A percentile compares a stretch with the other conserved stretches of the same genome.
Evolutionary conservation across 2,329 filamentous ascomycete genomes (phyloP).

Genomic region (Exophiala viscosa): DNA sequence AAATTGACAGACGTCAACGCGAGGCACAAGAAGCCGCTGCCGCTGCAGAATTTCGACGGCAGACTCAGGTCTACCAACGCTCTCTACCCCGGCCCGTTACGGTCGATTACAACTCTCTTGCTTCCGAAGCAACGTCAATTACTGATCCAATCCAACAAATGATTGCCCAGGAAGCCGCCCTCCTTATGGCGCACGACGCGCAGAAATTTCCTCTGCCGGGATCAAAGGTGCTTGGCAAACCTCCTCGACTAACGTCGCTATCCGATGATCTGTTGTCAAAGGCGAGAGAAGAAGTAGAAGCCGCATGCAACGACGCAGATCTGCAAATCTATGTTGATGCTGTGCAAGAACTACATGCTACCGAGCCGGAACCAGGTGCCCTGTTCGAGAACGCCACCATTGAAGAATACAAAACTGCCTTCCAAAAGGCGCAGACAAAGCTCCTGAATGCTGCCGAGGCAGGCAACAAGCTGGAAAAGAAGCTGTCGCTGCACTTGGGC

Average conservation of each 20-base stretch:
- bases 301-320: slow-evolving; percentile 57
- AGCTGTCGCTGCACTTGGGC: slow-evolving; percentile 78
- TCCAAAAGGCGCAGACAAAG: slow-evolving; percentile 69
- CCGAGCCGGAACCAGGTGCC: slow-evolving; percentile 47
- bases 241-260: slow-evolving; percentile 59
- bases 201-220: slow-evolving; percentile 68
- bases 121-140: slow-evolving; percentile 60
- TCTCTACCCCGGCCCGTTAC: slow-evolving; percentile 71
- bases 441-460: slow-evolving; percentile 72
- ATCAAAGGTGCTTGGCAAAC: slow-evolving; percentile 60
- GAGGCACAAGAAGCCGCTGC: slow-evolving; percentile 61
- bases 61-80: slow-evolving; percentile 88
- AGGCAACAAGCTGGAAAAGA: slow-evolving; percentile 88
- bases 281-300: slow-evolving; percentile 71
- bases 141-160: slow-evolving; percentile 63
- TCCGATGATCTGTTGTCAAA: slow-evolving; percentile 69
- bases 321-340: slow-evolving; percentile 49
- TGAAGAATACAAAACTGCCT: slow-evolving; percentile 64
- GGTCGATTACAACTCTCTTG: slow-evolving; percentile 67
- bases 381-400: slow-evolving; percentile 74
- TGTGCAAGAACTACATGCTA: slow-evolving; percentile 42
- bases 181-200: slow-evolving; percentile 79
- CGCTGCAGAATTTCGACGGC: slow-evolving; percentile 68
- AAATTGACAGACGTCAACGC: slow-evolving; percentile 69
- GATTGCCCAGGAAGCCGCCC: slow-evolving; percentile 72